These are phyloP conservation scores for Paratinospora sagittata DNA, from an alignment of 164 flowering plant genomes.

Conservation along the genomic window DNA sequence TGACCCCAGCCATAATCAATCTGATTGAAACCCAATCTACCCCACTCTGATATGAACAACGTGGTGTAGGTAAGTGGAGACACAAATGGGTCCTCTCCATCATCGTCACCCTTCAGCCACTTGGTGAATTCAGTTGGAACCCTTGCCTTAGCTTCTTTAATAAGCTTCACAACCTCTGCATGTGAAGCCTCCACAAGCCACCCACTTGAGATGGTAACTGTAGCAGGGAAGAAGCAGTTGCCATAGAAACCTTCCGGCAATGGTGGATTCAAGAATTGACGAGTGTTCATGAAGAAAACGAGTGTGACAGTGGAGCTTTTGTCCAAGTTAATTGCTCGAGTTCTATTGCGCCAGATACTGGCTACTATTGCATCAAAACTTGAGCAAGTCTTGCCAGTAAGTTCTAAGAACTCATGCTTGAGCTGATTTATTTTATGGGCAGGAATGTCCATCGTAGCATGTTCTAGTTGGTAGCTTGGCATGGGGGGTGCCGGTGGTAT, in stretches of 20 bases:
- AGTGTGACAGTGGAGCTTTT: constrained; percentile 29
- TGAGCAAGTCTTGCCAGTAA: constrained; percentile 43
- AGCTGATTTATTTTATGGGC: constrained; percentile 30
- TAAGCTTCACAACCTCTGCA: constrained; percentile 36
- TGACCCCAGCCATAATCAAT: constrained; percentile 69
- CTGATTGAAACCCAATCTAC: constrained; percentile 50
- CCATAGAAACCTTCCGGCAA: constrained; percentile 62
- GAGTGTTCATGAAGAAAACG: constrained; percentile 57
- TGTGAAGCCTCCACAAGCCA: constrained; percentile 23
- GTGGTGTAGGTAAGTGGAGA: constrained; percentile 43
- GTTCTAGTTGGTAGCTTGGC: constrained; percentile 39
- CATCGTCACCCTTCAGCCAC: constrained; percentile 30
- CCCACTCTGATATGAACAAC: constrained; percentile 62
- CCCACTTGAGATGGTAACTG: constrained; percentile 23
- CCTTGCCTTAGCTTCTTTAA: constrained; percentile 42
- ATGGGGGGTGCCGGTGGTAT: constrained; percentile 23
- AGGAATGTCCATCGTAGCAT: constrained; percentile 42
- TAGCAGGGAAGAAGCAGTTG: constrained; percentile 66
- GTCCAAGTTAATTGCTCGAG: constrained; percentile 27
- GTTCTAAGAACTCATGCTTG: constrained; percentile 31
- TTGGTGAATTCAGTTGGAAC: constrained; percentile 34
- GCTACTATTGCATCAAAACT: constrained; percentile 57
- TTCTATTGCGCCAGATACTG: constrained; percentile 38
- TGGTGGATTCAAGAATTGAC: constrained; percentile 40
- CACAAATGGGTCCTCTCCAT: constrained; percentile 37